These are phyloP conservation scores for Suillus americanus DNA, from an alignment of 768 basidiomycete species.

Conservation along the genomic window DNA sequence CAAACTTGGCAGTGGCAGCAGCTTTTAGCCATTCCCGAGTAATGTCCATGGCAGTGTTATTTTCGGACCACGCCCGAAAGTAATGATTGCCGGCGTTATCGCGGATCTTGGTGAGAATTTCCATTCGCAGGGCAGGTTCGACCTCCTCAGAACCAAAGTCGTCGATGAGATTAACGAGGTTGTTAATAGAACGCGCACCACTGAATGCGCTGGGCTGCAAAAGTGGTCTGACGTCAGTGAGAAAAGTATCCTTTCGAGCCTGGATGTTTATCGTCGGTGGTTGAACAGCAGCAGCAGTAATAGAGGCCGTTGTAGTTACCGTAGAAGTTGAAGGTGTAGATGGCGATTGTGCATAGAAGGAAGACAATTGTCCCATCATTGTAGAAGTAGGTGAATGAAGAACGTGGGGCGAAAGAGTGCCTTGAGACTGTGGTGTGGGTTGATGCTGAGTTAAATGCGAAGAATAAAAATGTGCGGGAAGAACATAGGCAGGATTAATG, in stretches of 20 bases:
- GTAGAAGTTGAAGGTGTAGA: conserved; percentile 25
- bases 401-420: conserved; percentile 69
- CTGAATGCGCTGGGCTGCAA: conserved; percentile 61
- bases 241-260: conserved; percentile 56
- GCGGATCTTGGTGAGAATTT: conserved; percentile 78
- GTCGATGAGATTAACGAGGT: conserved; percentile 57
- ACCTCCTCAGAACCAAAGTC: conserved; percentile 65
- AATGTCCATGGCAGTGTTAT: conserved; percentile 70
- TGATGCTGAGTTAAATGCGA: conserved; percentile 23
- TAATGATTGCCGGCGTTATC: conserved; percentile 86
- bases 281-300: conserved; percentile 24
- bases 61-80: conserved; percentile 84
- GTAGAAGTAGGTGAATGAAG: conserved; percentile 55
- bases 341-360: conserved; percentile 34
- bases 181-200: conserved; percentile 65
- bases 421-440: conserved; percentile 42
- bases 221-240: conserved; percentile 50
- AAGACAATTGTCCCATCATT: conserved; percentile 34
- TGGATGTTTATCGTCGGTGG: conserved; percentile 42
- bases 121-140: conserved; percentile 61
- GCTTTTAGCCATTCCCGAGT: conserved; percentile 82
- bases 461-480: conserved; percentile 37
- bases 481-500: conserved; percentile 42
- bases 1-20: conserved; percentile 55
- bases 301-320: conserved; percentile 18